Base-by-base conservation (phyloP, 352 stramenopile species). In the Phytopythium chamaehyphon region DNA sequence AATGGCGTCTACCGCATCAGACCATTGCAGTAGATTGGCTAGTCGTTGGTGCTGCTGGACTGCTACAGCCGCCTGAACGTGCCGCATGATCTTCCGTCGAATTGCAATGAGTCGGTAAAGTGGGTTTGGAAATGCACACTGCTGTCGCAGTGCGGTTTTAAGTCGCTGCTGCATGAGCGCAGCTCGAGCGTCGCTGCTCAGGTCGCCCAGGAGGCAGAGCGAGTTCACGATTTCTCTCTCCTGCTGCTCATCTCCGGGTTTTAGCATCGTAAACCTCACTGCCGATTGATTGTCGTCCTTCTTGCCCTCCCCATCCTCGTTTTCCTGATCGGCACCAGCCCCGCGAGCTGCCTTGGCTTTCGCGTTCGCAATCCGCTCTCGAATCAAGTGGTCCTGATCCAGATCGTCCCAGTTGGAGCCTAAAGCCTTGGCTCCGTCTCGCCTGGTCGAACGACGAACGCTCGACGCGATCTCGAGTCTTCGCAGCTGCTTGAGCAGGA, bases 401-500 rank as follows among this genome's bases (percentile, higher is more conserved):
- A 31, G 31, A n/a, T 40, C 4, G 16, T 33, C 7, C 6, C n/a
- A 16, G 47, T 45, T 26, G 2, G 9, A 23, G 8, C 42, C 42
- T 3, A 14, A 8, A 7, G 12, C 19, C 22, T 47, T 23, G 9
- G 26, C 6, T 24, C 3, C 24, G 12, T 39, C 21, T 24, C 38
- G 38, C 26, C 51, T 23, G 12, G 57, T 51, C 2, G 50, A 9
- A 5, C 62, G 55, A 44, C 64, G 64, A 9, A 69, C 78, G 12
- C 60, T 59, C 16, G 72, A 54, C 2, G 58, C 64, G 45, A 71
- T 63, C 55, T 90, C 76, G 44, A 86, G 65, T 3, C 77, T 77
- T 35, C 73, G 71, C 38, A 84, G 45, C 50, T 93, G 77, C 48
- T 88, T 84, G 23, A 55, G 62, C 28, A 93, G 57, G 24, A 90